phyloP scores from a whole-genome alignment of 352 stramenopile species.

The Pilasporangium apinafurcum region DNA sequence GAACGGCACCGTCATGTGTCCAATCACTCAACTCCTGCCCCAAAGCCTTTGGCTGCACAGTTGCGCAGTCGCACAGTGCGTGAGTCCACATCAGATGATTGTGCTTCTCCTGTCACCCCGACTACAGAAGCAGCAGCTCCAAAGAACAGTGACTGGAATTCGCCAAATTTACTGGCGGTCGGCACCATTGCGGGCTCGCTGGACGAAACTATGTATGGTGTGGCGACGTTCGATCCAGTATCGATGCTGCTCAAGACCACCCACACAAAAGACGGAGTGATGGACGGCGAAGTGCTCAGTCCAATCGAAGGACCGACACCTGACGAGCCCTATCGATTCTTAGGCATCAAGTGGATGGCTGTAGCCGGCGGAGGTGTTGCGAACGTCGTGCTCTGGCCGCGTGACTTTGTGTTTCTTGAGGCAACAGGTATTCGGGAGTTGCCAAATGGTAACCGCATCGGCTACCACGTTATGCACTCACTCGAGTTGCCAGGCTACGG shows the following conservation, averaged over 20 bases:
- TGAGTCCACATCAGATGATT: too few relatives aligned
- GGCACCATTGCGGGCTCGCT: slow-evolving; percentile 45
- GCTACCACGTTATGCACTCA: slow-evolving; percentile 37
- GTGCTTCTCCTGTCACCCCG: too few relatives aligned
- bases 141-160: slow-evolving; percentile 6
- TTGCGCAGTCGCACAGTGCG: too few relatives aligned
- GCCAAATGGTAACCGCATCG: slow-evolving; percentile 18
- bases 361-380: slow-evolving; percentile 12
- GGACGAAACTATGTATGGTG: slow-evolving; percentile 64
- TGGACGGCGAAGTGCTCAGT: slow-evolving; percentile 41
- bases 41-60: too few relatives aligned
- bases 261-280: slow-evolving; percentile 36
- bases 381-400: slow-evolving; percentile 26
- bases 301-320: slow-evolving; percentile 31
- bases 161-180: slow-evolving; percentile 48
- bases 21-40: too few relatives aligned
- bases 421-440: slow-evolving; percentile 23
- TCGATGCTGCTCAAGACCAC: slow-evolving; percentile 45
- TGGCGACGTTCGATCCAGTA: slow-evolving; percentile 26
- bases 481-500: slow-evolving; percentile 24
- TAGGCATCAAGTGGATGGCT: slow-evolving; percentile 44
- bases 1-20: too few relatives aligned
- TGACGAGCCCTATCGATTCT: slow-evolving; percentile 31
- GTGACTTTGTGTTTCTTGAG: slow-evolving; percentile 29
- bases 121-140: too few relatives aligned